A percentile compares a stretch with the other conserved stretches of the same genome.
Conservation (phyloP, 805 yeast species). For the Metschnikowia arizonensis region DNA sequence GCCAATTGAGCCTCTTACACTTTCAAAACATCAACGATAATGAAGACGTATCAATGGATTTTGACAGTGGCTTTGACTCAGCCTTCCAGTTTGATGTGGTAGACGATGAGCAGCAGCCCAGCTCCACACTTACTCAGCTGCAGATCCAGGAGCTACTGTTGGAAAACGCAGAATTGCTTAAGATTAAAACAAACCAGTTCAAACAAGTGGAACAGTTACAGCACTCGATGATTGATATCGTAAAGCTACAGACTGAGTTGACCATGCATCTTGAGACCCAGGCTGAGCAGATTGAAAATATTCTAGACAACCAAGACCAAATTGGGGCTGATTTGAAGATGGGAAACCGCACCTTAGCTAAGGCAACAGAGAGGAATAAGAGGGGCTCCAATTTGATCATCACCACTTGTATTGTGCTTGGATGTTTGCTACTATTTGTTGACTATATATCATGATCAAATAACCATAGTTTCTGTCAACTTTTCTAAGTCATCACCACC, state of each 20-base stretch:
- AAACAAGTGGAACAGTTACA: conserved; percentile 58
- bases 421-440: conserved; percentile 51
- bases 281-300: conserved; percentile 59
- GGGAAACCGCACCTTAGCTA: conserved; percentile 68
- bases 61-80: conserved; percentile 12
- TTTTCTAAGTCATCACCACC: too few species aligned
- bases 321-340: conserved; percentile 58
- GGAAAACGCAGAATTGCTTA: conserved; percentile 56
- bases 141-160: conserved; percentile 54
- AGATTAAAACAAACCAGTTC: conserved; percentile 55
- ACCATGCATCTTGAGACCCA: conserved; percentile 70
- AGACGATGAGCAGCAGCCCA: conserved; percentile 3
- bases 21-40: conserved; percentile 42
- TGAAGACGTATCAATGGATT: conserved; percentile 16
- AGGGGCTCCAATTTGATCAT: conserved; percentile 53
- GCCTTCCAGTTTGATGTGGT: conserved; percentile 13
- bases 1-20: conserved; percentile 31
- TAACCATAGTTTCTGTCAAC: neutral
- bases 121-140: conserved; percentile 36
- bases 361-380: conserved; percentile 66
- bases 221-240: conserved; percentile 63
- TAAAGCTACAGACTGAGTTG: conserved; percentile 70
- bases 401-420: conserved; percentile 51
- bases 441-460: conserved; percentile 35
- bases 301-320: conserved; percentile 64